Conservation (phyloP, 2,329 filamentous ascomycete genomes). For the Neophaeococcomyces mojaviensis region DNA sequence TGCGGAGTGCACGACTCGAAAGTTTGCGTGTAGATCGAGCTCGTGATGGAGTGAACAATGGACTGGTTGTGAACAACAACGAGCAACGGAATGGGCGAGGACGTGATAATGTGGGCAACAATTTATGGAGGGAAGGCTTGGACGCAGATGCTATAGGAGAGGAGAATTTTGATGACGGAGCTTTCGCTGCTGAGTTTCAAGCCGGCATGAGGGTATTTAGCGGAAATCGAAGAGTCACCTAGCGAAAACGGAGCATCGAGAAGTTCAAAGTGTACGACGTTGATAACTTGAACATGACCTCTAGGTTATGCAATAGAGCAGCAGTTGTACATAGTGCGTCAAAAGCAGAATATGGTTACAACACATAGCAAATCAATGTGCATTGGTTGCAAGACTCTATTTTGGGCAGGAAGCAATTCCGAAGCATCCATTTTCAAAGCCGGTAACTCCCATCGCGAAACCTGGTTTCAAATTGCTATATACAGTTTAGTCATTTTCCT, state of each 20-base stretch:
- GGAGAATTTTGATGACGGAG: conserved; percentile 15
- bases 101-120: neutral
- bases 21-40: conserved; percentile 13
- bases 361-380: too few relatives aligned
- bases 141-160: conserved; percentile 21
- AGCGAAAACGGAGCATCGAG: neutral
- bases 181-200: neutral
- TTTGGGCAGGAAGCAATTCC: too few relatives aligned
- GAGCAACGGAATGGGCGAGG: neutral
- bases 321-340: too few relatives aligned
- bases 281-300: too few relatives aligned
- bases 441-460: too few relatives aligned
- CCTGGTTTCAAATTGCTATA: too few relatives aligned
- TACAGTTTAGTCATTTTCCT: too few relatives aligned
- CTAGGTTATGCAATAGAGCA: too few relatives aligned
- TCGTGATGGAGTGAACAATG: conserved; percentile 11
- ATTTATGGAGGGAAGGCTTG: conserved; percentile 20
- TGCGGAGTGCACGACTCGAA: conserved; percentile 15
- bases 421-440: too few relatives aligned
- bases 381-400: too few relatives aligned
- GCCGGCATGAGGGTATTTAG: neutral
- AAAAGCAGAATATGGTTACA: too few relatives aligned
- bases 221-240: neutral
- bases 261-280: neutral
- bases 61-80: conserved; percentile 8